Base-by-base conservation (phyloP, 805 yeast species). In the Danielozyma ontarioensis region DNA sequence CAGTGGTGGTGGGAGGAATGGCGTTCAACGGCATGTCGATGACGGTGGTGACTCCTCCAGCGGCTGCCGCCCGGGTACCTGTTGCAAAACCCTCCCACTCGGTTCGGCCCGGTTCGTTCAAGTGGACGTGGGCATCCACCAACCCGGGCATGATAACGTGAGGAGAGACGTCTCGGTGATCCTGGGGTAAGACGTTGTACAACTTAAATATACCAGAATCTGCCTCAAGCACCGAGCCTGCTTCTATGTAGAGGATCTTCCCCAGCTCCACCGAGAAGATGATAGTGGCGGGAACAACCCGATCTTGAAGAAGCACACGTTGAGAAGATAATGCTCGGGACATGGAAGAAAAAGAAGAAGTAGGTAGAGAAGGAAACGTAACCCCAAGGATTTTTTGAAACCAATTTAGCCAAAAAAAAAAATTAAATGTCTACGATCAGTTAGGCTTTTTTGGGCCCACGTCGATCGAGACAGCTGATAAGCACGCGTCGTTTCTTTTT, bases 61-160 rank as follows among this genome's bases (percentile, higher is more conserved):
- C 72, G 0, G 95, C 95, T 0, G 97, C 97, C 2, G 96, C 84
- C 53, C 81, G 80, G 0, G 97, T 89, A 0, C 97, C 97, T 0
- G 95, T 83, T n/a, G 80, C 95, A 55, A 90, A 89, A 2, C 97
- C 97, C 59, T 89, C 97, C 97, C 97, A 89, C 41, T 88, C 96
- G 1, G 97, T 89, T 46, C 97, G 68, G n/a, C 97, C 97, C 0
- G 97, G 97, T 51, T 90, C 97, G 56, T 90, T 90, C 46, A 89
- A 64, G 51, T 89, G 97, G 17, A 89, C 97, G 56, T 89, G 97
- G 4, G 95, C 74, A 51, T 89, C 97, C 3, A 89, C 94, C 19
- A 89, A 70, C 0, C 97, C 97, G 0, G 97, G 97, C 66, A 90
- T 64, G 10, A 89, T 70, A 21, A 74, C 74, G 14, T 64, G 55